Conservation (phyloP, 1,139 yeast species). For the Candida anutae region DNA sequence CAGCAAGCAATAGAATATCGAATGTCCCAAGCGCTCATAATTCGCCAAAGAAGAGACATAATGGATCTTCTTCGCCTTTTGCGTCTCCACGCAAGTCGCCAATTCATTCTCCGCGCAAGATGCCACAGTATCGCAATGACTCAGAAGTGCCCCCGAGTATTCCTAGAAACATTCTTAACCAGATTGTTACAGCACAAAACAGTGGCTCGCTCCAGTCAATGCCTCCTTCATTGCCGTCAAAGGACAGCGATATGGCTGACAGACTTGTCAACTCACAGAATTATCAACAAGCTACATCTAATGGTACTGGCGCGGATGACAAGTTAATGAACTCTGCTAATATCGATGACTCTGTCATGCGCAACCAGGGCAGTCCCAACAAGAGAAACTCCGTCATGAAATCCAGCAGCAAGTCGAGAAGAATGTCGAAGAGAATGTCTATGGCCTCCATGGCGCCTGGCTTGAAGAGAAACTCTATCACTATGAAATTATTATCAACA, state of each 20-base stretch:
- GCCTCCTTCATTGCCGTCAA: constrained; percentile 38
- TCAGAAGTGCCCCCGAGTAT: constrained; percentile 24
- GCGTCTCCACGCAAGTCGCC: constrained; percentile 15
- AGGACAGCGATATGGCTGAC: constrained; percentile 17
- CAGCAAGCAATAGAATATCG: constrained; percentile 18
- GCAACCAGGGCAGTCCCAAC: constrained; percentile 12
- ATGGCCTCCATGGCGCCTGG: constrained; percentile 37
- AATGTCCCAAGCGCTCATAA: constrained; percentile 28
- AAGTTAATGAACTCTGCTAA: constrained; percentile 27
- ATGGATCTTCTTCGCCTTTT: constrained; percentile 1
- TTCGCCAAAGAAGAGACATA: constrained; percentile 22
- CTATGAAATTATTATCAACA: constrained; percentile 59
- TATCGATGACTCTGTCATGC: constrained; percentile 19
- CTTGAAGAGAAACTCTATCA: constrained; percentile 60
- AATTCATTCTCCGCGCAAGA: constrained; percentile 10
- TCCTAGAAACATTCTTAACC: constrained; percentile 42
- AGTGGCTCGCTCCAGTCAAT: constrained; percentile 19
- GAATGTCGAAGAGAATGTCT: constrained; percentile 35
- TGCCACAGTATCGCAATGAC: constrained; percentile 19
- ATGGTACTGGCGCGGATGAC: constrained; percentile 10
- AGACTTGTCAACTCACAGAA: constrained; percentile 5
- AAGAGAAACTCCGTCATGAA: constrained; percentile 28
- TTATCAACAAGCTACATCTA: constrained; percentile 6
- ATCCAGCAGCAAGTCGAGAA: constrained; percentile 18
- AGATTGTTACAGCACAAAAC: constrained; percentile 35